Conservation (phyloP, 2,329 filamentous ascomycete species). For the Epichloe scottii region DNA sequence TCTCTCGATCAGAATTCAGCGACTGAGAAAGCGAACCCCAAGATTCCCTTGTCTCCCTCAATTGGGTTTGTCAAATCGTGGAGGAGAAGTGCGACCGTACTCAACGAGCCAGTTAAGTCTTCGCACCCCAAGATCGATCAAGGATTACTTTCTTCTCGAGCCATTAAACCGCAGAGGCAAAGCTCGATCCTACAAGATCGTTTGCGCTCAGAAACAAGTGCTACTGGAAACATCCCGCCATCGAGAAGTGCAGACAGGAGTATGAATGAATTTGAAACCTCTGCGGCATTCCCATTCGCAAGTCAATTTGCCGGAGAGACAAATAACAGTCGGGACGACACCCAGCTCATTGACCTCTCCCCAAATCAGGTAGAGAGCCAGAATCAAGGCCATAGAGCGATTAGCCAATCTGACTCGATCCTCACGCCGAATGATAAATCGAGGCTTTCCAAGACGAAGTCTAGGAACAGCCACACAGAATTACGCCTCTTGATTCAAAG, state of each 20-base stretch:
- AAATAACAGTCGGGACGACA: neutral
- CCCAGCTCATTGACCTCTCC: neutral
- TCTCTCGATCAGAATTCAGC: neutral
- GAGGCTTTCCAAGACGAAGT: neutral
- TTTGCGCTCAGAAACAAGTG: neutral
- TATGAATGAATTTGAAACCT: neutral
- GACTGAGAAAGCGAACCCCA: neutral
- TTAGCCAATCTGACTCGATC: neutral
- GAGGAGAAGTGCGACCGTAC: neutral
- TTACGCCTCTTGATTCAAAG: constrained; percentile 14
- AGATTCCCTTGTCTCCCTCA: neutral
- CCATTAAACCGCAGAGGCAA: neutral
- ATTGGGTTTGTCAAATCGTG: constrained; percentile 4
- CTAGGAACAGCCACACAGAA: neutral
- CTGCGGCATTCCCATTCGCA: neutral
- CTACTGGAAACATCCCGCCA: neutral
- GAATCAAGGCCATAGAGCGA: neutral
- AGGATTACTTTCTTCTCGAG: constrained; percentile 1
- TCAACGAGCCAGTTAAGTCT: neutral
- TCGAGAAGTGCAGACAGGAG: neutral
- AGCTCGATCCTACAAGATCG: neutral
- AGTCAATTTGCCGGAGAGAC: neutral
- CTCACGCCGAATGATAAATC: neutral
- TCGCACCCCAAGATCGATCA: neutral
- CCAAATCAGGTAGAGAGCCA: neutral